Percentiles rank a stretch among this genome's conserved stretches.
Evolutionary conservation across 306 rosid species (phyloP).

Genomic region (Lupinus albus): DNA sequence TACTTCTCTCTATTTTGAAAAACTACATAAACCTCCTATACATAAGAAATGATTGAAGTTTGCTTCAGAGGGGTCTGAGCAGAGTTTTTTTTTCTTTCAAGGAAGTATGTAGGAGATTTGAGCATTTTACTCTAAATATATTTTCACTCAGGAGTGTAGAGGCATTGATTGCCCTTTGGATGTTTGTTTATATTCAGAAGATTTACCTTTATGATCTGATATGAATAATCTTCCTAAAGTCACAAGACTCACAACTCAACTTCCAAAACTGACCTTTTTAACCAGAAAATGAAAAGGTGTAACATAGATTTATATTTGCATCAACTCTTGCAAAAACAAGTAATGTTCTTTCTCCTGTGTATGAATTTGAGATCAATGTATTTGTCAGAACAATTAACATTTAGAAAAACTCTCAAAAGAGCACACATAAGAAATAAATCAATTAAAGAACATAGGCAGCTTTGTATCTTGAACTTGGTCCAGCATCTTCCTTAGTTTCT

Average conservation of each 20-base stretch:
- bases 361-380: constrained; percentile 29
- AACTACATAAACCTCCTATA: not conserved
- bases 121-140: not conserved
- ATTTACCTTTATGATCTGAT: constrained; percentile 1
- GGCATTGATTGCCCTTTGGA: not conserved
- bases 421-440: constrained; percentile 17
- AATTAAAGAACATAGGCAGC: not conserved
- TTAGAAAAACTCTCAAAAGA: constrained; percentile 22
- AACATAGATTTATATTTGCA: constrained; percentile 3
- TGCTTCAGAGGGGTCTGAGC: not conserved
- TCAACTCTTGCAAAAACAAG: constrained; percentile 10
- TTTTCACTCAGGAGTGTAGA: not conserved
- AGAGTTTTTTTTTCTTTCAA: not conserved
- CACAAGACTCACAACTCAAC: not conserved
- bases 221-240: constrained; percentile 1
- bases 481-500: not conserved
- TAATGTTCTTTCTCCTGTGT: constrained; percentile 13
- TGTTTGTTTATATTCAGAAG: constrained; percentile 12
- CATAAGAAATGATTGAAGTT: not conserved
- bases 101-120: not conserved
- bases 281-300: not conserved
- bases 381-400: constrained; percentile 25
- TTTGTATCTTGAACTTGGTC: constrained; percentile 30
- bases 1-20: not conserved
- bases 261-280: constrained; percentile 21